phyloP scores from a whole-genome alignment of 208 protist genomes.

The Trypanosoma conorhini region DNA sequence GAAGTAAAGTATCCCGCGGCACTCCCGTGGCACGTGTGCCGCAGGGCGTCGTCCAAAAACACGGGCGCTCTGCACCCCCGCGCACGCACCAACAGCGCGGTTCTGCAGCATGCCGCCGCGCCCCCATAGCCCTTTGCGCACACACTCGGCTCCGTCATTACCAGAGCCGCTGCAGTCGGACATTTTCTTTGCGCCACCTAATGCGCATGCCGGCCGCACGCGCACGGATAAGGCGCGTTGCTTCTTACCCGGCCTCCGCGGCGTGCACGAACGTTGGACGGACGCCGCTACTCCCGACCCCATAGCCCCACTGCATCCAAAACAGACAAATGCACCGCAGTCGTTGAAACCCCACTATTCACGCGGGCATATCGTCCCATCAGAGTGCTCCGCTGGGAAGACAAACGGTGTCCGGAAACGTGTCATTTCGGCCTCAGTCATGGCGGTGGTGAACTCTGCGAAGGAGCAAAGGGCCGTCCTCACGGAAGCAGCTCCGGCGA shows the following conservation, averaged over 20 bases:
- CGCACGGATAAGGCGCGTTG: neutral
- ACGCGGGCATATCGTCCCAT: neutral
- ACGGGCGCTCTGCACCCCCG: neutral
- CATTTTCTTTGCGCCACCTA: neutral
- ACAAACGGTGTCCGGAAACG: neutral
- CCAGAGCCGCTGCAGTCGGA: neutral
- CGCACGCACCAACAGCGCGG: neutral
- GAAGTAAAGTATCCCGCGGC: neutral
- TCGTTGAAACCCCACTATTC: neutral
- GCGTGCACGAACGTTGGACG: neutral
- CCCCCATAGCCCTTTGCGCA: conserved; percentile 14
- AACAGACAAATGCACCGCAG: neutral
- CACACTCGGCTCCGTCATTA: conserved; percentile 11
- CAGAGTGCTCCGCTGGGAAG: neutral
- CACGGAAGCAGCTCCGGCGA: neutral
- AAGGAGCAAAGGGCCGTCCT: neutral
- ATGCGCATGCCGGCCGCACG: neutral
- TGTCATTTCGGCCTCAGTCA: neutral
- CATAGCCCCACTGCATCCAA: neutral
- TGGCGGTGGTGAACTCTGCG: neutral
- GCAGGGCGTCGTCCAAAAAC: neutral
- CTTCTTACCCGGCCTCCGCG: neutral
- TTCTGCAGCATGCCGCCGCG: neutral
- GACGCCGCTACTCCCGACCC: neutral
- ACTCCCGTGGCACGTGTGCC: neutral